Conservation (phyloP, 108 stramenopile species). For the Skeletonema menzelii region DNA sequence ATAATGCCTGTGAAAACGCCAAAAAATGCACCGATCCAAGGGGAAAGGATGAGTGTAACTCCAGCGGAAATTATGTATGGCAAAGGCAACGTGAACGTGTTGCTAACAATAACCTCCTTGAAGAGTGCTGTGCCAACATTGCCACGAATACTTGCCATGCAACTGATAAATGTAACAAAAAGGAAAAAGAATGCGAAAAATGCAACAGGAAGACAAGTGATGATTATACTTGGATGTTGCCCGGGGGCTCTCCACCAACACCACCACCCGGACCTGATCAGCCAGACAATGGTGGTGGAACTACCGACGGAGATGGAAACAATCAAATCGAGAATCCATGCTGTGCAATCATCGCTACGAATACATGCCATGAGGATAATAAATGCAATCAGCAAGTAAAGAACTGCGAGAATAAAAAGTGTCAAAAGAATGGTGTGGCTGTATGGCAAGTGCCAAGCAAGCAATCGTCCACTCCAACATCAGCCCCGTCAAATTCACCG, state of each 20-base stretch:
- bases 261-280: background rate
- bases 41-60: no score
- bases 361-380: background rate
- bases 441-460: background rate
- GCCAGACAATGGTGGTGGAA: background rate
- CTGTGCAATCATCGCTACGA: background rate
- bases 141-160: background rate
- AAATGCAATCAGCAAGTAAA: background rate
- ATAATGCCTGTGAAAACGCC: no score
- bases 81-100: no score
- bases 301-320: background rate
- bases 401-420: no score
- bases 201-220: background rate
- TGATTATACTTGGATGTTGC: background rate
- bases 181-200: background rate
- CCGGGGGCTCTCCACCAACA: no score
- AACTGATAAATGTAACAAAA: background rate
- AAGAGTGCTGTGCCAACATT: background rate
- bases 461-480: background rate
- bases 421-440: no score
- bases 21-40: no score
- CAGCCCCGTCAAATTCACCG: background rate
- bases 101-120: background rate
- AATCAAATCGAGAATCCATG: background rate
- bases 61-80: no score